A percentile compares a stretch with the other conserved stretches of the same genome.
Conservation (phyloP, 2,329 filamentous ascomycete genomes). For the Cladosporium sp. region DNA sequence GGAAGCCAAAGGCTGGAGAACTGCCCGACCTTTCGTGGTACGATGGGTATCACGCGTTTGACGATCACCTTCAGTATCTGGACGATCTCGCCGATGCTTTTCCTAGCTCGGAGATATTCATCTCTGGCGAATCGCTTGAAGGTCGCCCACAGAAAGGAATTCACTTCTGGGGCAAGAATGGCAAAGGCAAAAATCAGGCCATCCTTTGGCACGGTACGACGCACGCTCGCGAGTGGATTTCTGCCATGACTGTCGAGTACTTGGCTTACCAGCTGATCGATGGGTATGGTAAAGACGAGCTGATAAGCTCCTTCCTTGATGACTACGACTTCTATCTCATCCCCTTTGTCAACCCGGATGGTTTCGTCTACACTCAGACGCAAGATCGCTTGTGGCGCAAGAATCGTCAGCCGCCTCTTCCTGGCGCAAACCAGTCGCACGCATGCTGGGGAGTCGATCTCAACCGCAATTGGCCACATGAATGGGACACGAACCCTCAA, state of each 20-base stretch:
- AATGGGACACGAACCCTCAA: conserved; percentile 39
- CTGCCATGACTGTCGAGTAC: conserved; percentile 25
- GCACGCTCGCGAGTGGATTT: conserved; percentile 26
- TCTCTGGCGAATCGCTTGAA: conserved; percentile 19
- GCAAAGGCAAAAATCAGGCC: conserved; percentile 17
- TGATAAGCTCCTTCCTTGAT: conserved; percentile 17
- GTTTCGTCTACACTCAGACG: conserved; percentile 55
- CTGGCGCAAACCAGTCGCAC: conserved; percentile 29
- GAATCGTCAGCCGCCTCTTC: conserved; percentile 44
- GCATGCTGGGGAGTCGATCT: conserved; percentile 49
- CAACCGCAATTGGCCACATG: conserved; percentile 55
- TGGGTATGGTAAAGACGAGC: conserved; percentile 17
- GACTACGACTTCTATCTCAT: conserved; percentile 24
- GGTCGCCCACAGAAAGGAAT: conserved; percentile 22
- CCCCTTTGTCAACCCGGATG: conserved; percentile 33
- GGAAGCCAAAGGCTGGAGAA: conserved; percentile 3
- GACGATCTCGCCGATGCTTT: conserved; percentile 21
- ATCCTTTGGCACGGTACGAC: conserved; percentile 21
- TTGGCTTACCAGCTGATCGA: conserved; percentile 22
- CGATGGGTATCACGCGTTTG: conserved; percentile 23
- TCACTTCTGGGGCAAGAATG: conserved; percentile 23
- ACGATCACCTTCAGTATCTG: conserved; percentile 22
- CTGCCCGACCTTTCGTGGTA: conserved; percentile 20
- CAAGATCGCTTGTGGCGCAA: conserved; percentile 59
- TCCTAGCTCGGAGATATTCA: conserved; percentile 21